Base-by-base conservation (phyloP, 768 basidiomycete species). In the Pisolithus microcarpus region DNA sequence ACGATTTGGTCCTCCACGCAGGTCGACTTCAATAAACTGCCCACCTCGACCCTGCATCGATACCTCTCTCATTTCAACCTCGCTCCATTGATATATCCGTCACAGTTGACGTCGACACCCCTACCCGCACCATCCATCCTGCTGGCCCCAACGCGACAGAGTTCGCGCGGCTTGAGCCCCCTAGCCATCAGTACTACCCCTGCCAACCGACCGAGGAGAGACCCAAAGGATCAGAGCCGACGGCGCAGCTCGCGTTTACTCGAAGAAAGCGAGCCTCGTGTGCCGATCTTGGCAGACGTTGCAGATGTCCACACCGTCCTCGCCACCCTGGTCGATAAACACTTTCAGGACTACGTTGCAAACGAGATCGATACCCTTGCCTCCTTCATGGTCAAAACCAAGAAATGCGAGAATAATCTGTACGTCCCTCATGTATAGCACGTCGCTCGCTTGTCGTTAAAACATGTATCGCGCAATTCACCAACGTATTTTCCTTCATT, bases 321-420 rank as follows among this genome's bases (percentile, higher is more conserved):
- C 31, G 88, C 88, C 2, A 68, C 71, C 7, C 75, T 91, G 38
- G 87, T 81, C 2, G 84, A 88, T 59, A 74, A 74, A 49, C 89
- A 91, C 66, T 91, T 88, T 63, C 73, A 78, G 51, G 80, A 84
- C 37, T 71, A 79, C 51, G 59, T 68, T 11, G 67, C 75, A 16
- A 83, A 84, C 65, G 89, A 91, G 66, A 81, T 87, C 43, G 89
- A 91, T 53, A 85, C 82, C n/a, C 70, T 91, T 38, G 85, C 86
- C 18, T 78, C 82, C 28, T 90, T 91, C 58, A 85, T 90, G 85
- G 78, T 89, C 46, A 86, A 84, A 65, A 75, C 67, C 6, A 81
- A 34, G 34, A 34, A 79, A 65, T 70, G 71, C 52, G 81, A 79
- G 57, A 71, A 66, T 60, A 47, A 56, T 56, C 56, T 64, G 52